A percentile compares a stretch with the other conserved stretches of the same genome.
Conservation (phyloP, 2,329 filamentous ascomycete genomes). For the Cercospora sp. region DNA sequence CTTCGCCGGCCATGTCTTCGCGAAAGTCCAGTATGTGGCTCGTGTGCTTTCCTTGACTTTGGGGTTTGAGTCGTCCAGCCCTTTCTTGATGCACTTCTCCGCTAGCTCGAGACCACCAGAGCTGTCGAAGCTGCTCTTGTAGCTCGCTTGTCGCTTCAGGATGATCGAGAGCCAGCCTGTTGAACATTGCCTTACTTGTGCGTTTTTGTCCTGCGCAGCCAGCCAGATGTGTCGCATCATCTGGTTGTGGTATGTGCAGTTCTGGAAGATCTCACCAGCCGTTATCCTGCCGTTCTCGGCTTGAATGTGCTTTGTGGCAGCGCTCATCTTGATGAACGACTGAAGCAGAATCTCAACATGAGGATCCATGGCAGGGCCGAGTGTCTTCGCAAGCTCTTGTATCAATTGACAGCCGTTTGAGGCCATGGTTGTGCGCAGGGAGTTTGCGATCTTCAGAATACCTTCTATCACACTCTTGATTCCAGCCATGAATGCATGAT, state of each 20-base stretch:
- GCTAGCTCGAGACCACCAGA: slow-evolving; percentile 77
- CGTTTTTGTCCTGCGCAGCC: slow-evolving; percentile 90
- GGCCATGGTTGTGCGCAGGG: slow-evolving; percentile 83
- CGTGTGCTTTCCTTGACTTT: slow-evolving; percentile 85
- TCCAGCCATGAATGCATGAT: slow-evolving; percentile 66
- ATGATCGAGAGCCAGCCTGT: slow-evolving; percentile 82
- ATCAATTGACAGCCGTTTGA: slow-evolving; percentile 81
- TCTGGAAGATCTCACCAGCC: slow-evolving; percentile 76
- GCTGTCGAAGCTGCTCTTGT: slow-evolving; percentile 82
- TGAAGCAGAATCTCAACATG: slow-evolving; percentile 91
- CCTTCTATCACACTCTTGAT: slow-evolving; percentile 79
- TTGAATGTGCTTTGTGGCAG: slow-evolving; percentile 87
- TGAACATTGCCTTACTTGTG: slow-evolving; percentile 76
- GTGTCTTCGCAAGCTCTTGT: slow-evolving; percentile 76
- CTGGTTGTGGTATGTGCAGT: slow-evolving; percentile 75
- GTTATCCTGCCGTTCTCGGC: slow-evolving; percentile 79
- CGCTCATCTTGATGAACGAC: slow-evolving; percentile 83
- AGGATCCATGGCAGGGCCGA: slow-evolving; percentile 76
- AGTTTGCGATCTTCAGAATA: slow-evolving; percentile 80
- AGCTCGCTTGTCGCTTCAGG: slow-evolving; percentile 71
- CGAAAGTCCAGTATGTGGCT: slow-evolving; percentile 82
- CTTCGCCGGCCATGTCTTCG: slow-evolving; percentile 71
- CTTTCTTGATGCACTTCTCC: slow-evolving; percentile 86
- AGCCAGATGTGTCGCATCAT: slow-evolving; percentile 82
- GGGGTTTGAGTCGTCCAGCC: slow-evolving; percentile 85